phyloP scores from a whole-genome alignment of 2,329 filamentous ascomycete species.

The Bipolaris bicolor region DNA sequence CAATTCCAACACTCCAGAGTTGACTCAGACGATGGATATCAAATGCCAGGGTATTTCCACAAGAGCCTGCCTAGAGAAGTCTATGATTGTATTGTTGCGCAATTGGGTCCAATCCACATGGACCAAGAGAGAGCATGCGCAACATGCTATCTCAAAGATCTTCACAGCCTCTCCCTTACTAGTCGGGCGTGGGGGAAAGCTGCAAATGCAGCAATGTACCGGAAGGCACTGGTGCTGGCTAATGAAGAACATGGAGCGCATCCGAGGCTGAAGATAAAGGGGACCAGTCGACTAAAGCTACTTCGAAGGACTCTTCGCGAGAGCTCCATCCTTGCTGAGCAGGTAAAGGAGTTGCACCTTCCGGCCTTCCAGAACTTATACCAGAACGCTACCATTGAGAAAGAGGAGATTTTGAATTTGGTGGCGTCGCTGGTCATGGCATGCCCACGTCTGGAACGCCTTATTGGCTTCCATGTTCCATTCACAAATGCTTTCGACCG shows the following conservation, averaged over 20 bases:
- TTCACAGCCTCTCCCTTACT: conserved; percentile 60
- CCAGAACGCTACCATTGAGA: conserved; percentile 49
- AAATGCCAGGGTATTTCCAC: conserved; percentile 46
- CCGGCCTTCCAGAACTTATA: conserved; percentile 55
- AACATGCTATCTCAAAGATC: conserved; percentile 61
- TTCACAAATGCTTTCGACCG: conserved; percentile 62
- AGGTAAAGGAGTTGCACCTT: conserved; percentile 61
- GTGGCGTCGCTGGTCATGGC: conserved; percentile 64
- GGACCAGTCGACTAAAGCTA: conserved; percentile 59
- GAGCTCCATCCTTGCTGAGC: conserved; percentile 57
- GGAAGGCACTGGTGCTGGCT: conserved; percentile 56
- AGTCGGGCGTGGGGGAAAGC: conserved; percentile 63
- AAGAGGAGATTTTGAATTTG: conserved; percentile 58
- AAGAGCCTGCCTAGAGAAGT: conserved; percentile 60
- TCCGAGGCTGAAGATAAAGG: conserved; percentile 53
- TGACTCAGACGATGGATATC: conserved; percentile 25
- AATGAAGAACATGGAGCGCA: conserved; percentile 46
- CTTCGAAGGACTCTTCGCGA: conserved; percentile 62
- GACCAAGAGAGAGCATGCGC: conserved; percentile 51
- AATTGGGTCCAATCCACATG: conserved; percentile 56
- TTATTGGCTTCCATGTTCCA: conserved; percentile 60
- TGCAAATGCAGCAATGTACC: conserved; percentile 59
- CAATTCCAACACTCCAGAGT: conserved; percentile 44
- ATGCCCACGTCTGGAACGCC: conserved; percentile 62
- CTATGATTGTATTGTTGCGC: conserved; percentile 61